These are phyloP conservation scores for Microbotryum violaceum DNA, from an alignment of 1,284 basidiomycete species.

Conservation along the genomic window DNA sequence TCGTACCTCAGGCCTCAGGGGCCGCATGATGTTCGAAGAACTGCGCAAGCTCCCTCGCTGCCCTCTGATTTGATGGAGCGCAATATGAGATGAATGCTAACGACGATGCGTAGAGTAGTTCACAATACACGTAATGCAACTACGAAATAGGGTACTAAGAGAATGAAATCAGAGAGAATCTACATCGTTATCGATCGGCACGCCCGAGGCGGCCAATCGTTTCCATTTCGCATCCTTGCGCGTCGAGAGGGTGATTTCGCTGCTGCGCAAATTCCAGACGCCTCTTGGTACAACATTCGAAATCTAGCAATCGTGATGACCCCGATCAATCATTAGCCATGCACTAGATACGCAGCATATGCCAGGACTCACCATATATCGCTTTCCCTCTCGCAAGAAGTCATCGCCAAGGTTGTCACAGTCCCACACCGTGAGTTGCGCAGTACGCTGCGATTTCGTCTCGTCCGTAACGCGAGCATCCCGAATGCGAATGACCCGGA, in stretches of 20 bases:
- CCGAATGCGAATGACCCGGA: slow-evolving; percentile 65
- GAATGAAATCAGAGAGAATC: too few relatives aligned
- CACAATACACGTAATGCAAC: too few relatives aligned
- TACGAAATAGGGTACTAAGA: too few relatives aligned
- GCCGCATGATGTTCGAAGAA: too few relatives aligned
- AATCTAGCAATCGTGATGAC: slow-evolving; percentile 15
- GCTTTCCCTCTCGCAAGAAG: slow-evolving; percentile 56
- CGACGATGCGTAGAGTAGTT: too few relatives aligned
- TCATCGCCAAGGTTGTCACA: slow-evolving; percentile 53
- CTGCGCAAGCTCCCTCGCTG: too few relatives aligned
- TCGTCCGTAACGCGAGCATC: slow-evolving; percentile 55
- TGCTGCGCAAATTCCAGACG: slow-evolving; percentile 16
- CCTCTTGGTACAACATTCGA: slow-evolving; percentile 24
- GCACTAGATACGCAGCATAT: neutral
- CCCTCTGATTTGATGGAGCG: too few relatives aligned
- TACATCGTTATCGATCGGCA: neutral
- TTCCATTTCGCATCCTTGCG: slow-evolving; percentile 29
- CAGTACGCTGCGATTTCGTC: slow-evolving; percentile 50
- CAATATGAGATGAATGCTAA: too few relatives aligned
- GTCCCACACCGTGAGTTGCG: slow-evolving; percentile 79
- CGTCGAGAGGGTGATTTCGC: slow-evolving; percentile 31
- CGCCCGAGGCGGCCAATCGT: neutral
- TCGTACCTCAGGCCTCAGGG: too few relatives aligned
- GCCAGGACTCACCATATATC: slow-evolving; percentile 55
- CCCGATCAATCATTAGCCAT: neutral